Base-by-base conservation (phyloP, 495 filamentous ascomycete genomes). In the Friedmanniomyces endolithicus region DNA sequence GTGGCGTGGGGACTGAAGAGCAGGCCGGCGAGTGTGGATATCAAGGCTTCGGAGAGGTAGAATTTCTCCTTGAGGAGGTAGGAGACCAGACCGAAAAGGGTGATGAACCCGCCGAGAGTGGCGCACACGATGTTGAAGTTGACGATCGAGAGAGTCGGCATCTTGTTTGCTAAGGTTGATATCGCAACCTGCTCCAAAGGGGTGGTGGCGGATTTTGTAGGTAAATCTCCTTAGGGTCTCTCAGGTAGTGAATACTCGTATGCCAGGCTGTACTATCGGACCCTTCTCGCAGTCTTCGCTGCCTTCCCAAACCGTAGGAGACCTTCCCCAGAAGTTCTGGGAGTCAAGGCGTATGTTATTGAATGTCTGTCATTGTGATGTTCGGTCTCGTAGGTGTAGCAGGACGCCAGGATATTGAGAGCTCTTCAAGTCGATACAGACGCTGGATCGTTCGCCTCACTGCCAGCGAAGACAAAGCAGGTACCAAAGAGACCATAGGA, bases 61-160 rank as follows among this genome's bases (percentile, higher is more conserved):
- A 89, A 90, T 60, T 79, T 82, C 70, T 95, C 89, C 64, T 95
- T 95, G 68, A 84, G 76, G 11, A 95, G 76, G 68, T 90, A 94
- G 2, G 87, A 92, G 0, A 95, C 87, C 35, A 95, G 72, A 9
- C 86, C 87, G 65, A 94, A 97, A 20, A 94, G 62, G 1, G 85
- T 87, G 41, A 97, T 82, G 70, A 90, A 97, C 17, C 86, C 88
- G 24, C 90, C 90, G 12, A 95, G 70, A 11, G 84, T 81, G 53
- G 86, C 82, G 63, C 86, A 83, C 55, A 88, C 80, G 55, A 94
- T 86, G 67, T 95, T 94, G 76, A 95, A 95, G 67, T 94, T 88
- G 64, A 78, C 83, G 43, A 87, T 60, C 6, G 75, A 77, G 50
- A 94, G 72, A 43, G 84, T 86, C 49, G 88, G 88, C 88, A 95